phyloP scores from a whole-genome alignment of 176 grass and related monocot species.

The Avena insularis region DNA sequence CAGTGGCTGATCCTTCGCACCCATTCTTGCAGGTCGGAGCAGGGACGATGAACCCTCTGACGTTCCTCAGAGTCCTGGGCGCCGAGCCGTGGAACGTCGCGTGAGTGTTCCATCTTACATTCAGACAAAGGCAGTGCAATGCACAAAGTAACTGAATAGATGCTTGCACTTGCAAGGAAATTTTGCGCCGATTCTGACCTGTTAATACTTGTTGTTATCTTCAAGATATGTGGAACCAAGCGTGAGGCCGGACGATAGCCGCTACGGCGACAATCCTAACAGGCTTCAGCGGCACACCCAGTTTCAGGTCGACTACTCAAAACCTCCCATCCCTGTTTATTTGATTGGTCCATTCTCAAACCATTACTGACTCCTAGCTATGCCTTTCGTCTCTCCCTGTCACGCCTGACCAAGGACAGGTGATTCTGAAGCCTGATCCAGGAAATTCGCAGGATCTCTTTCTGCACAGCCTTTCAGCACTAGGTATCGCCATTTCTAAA shows the following conservation, averaged over 20 bases:
- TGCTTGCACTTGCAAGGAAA: neutral
- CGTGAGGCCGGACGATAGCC: conserved; percentile 89
- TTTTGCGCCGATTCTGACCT: neutral
- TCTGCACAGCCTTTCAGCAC: conserved; percentile 84
- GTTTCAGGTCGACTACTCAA: conserved; percentile 63
- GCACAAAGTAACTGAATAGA: neutral
- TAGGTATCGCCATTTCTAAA: conserved; percentile 53
- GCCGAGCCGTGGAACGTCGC: conserved; percentile 97
- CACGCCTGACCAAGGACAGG: conserved; percentile 54
- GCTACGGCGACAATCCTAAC: conserved; percentile 98
- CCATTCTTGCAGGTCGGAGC: conserved; percentile 70
- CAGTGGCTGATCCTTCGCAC: neutral
- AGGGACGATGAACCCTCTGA: conserved; percentile 95
- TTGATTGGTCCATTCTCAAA: neutral
- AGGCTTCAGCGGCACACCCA: conserved; percentile 95
- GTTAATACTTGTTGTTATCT: neutral
- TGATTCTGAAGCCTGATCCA: conserved; percentile 92
- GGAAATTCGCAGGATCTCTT: conserved; percentile 96
- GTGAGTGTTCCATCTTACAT: conserved; percentile 48
- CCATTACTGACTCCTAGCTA: neutral
- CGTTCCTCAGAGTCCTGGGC: conserved; percentile 88
- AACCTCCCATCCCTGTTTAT: neutral
- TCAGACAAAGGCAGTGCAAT: neutral
- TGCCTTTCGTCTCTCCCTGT: neutral
- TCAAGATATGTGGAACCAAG: conserved; percentile 93